Evolutionary conservation across 2,329 filamentous ascomycete species (phyloP), one percentile per base, ranked within the genome.

Genomic region (Sporothrix pallida): DNA sequence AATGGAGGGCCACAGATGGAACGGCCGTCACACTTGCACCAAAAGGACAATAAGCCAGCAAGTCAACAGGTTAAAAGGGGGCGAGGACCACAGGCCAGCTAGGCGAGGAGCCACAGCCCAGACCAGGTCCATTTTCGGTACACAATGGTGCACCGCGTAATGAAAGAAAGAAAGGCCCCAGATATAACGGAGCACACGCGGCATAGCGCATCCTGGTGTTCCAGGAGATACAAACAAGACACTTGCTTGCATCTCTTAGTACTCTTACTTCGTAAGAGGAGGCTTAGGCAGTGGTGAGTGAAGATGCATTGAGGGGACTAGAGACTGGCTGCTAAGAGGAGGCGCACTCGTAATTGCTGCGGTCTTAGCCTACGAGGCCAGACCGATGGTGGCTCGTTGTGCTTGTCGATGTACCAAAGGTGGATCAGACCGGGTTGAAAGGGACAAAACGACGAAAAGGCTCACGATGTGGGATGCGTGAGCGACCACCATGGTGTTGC

Each of bases 381-480:
- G 78, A 37, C 31, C 75, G 62, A 37, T 10, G 62, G 60, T 37
- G 62, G 31, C 31, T 37, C 31, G 31, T 37, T 37, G 4, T 37
- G 31, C 31, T 6, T 37, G 31, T 37, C 31, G 31, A 37, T 74
- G 70, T 62, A 68, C 73, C 68, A 75, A 68, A 62, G 52, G 76
- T 77, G 76, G 76, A 74, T 67, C 73, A 73, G 76, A 75, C 76
- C 72, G 74, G 76, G 76, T 75, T 76, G 69, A 62, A 70, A 60
- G 62, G 68, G 31, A 37, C 31, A 37, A 37, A 37, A 37, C 4
- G 7, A 37, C 31, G 31, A 37, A 71, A 70, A 63, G 65, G 70
- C 58, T 73, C 71, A 68, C 60, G 71, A 73, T 70, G 72, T 72
- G 73, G 72, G 74, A 73, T 72, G 68, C 48, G 50, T 74, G 58